Evolutionary conservation across 169 alveolate species (phyloP).

Genomic region (Miamiensis avidus): DNA sequence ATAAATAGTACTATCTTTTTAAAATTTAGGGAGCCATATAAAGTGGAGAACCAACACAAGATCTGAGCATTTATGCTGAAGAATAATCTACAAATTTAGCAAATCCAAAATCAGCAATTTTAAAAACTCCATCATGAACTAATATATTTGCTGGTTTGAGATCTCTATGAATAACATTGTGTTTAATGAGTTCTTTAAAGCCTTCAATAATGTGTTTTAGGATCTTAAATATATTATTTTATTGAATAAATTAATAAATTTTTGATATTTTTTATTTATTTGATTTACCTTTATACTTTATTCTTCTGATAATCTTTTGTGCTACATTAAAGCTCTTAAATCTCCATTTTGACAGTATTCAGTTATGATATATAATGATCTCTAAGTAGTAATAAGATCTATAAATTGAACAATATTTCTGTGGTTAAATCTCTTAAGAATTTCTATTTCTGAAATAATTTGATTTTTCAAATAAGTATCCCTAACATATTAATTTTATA

Average conservation of each 20-base stretch:
- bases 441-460: conserved; percentile 44
- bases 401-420: conserved; percentile 44
- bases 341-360: conserved; percentile 47
- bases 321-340: conserved; percentile 20
- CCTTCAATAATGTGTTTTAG: conserved; percentile 58
- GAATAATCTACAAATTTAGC: conserved; percentile 46
- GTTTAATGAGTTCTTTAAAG: conserved; percentile 58
- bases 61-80: conserved; percentile 33
- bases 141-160: conserved; percentile 62
- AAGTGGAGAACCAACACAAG: conserved; percentile 48
- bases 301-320: conserved; percentile 30
- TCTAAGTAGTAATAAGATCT: conserved; percentile 38
- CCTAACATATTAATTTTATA: no score
- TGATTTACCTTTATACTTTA: conserved; percentile 2
- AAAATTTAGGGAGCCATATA: conserved; percentile 51
- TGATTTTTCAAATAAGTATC: conserved; percentile 44
- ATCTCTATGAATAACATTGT: conserved; percentile 69
- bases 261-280: no score
- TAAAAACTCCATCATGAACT: conserved; percentile 32
- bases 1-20: not conserved
- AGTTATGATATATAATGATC: conserved; percentile 35
- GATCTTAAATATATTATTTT: conserved; percentile 6
- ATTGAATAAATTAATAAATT: no score
- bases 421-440: conserved; percentile 41
- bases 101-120: conserved; percentile 52